Evolutionary conservation across 768 basidiomycete species (phyloP).

Genomic region (Dacryopinax primogenitus): DNA sequence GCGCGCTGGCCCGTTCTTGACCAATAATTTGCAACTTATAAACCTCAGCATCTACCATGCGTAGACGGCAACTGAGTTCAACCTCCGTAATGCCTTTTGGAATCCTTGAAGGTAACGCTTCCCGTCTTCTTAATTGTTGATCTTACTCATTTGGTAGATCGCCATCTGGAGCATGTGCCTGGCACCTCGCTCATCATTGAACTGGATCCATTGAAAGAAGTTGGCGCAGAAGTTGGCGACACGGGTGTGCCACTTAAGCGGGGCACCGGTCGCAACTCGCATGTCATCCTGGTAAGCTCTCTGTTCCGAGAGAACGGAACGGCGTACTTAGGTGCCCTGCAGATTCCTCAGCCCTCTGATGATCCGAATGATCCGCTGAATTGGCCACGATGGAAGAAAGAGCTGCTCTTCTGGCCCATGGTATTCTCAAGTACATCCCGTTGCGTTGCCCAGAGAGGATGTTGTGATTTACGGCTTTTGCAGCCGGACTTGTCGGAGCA

Average conservation of each 20-base stretch:
- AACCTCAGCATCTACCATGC: not conserved
- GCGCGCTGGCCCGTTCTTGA: not conserved
- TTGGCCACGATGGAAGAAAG: slow-evolving; percentile 26
- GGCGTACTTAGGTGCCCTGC: not conserved
- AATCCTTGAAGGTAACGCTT: not conserved
- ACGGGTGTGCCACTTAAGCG: not conserved
- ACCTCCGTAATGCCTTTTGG: not conserved
- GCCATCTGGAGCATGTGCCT: not conserved
- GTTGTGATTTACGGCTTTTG: slow-evolving; percentile 14
- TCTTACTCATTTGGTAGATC: not conserved
- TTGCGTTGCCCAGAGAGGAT: not conserved
- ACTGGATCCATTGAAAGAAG: not conserved
- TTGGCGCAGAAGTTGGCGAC: not conserved
- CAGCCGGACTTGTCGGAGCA: slow-evolving; percentile 18
- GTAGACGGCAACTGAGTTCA: not conserved
- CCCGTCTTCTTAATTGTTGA: not conserved
- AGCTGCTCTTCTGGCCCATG: slow-evolving; percentile 13
- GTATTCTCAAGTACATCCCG: not conserved
- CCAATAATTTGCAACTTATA: not conserved
- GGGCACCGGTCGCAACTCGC: not conserved
- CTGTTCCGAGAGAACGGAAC: not conserved
- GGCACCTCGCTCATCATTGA: not conserved
- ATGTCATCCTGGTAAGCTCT: not conserved
- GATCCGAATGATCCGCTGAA: slow-evolving; percentile 34
- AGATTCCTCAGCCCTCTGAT: slow-evolving; percentile 22